Base-by-base conservation (phyloP, 2,329 filamentous ascomycete genomes). In the Pestalotiopsis sp. region DNA sequence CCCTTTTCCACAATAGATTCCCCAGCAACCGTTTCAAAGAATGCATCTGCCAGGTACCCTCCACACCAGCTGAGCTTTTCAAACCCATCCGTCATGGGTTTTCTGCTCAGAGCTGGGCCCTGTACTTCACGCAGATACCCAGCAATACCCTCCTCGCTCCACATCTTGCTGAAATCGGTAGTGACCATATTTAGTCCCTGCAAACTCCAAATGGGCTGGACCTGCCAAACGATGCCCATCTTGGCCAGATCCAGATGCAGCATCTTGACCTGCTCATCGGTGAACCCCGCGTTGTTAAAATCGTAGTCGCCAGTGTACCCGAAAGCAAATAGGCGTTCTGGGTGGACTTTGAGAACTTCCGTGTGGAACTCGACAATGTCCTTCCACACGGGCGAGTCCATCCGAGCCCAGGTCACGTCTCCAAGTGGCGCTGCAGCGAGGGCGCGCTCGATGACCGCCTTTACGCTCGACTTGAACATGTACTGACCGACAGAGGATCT, bases 201-300 rank as follows among this genome's bases (percentile, higher is more conserved):
- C 13, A 80, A 64, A 27, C 73, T 73, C 77, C 79, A 82, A 66
- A 82, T 80, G 1, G 80, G 81, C 75, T 82, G 80, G 1, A 82
- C 79, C 68, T 82, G 80, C 80, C 80, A 82, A 3, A 79, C 77
- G 6, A 82, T 72, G 9, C 79, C 77, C 70, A 80, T 73, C 71
- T 80, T 79, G 67, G 80, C 78, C 66, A 82, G 63, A 62, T 80
- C 78, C 31, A 70, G 70, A 27, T 73, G 76, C 11, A 81, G 72
- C 0, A 73, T 75, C 67, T 78, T 75, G 14, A 81, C 69, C 25
- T 79, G 72, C 25, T 77, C 76, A 1, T 72, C 64, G 9, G 73
- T 73, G 72, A 78, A 81, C 1, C 79, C 80, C 3, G 78, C 78
- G 68, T 77, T 77, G 14, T 66, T 72, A 66, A 71, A 82, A 63